Base-by-base conservation (phyloP, 805 yeast genomes). In the Grigorovia humatica region DNA sequence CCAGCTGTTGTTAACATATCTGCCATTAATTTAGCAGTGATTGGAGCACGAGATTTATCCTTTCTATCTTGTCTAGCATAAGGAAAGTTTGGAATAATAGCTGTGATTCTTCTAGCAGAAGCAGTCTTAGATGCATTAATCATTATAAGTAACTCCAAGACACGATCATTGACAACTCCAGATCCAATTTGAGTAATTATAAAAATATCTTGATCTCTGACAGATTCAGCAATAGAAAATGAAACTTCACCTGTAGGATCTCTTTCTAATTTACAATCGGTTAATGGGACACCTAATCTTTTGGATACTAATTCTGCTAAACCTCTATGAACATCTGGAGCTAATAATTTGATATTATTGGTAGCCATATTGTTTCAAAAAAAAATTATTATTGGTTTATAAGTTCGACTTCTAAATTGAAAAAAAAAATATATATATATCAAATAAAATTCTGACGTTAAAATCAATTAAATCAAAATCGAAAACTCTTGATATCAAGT, bases 61-160 rank as follows among this genome's bases (percentile, higher is more conserved):
- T 86, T 86, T 66, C 88, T 77, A 66, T 86, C 95, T 67, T 86
- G 95, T 72, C 95, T 79, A n/a, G 93, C 93, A 59, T 86, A 86
- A 11, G 90, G 90, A 68, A 84, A 86, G 65, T 81, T 85, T 50
- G 95, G 93, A 57, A 86, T 77, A 17, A 86, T 86, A 7, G 87
- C 93, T 2, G 91, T 85, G 64, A 86, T 83, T 65, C 88, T 77
- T 65, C 93, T 77, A 18, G 91, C 93, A 50, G 88, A 81, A 9
- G 93, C 93, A 2, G 85, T 82, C 61, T 82, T 82, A 67, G 91
- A 86, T 17, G 93, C 91, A 62, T 83, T 83, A 56, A 86, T 83
- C 82, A 85, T 83, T 62, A 85, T 82, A 57, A 86, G 68, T 42
- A 85, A 70, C 64, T 86, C 95, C 69, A 86, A 70, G 38, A 86